Base-by-base conservation (phyloP, 1,284 basidiomycete species). In the Earliella scabrosa region DNA sequence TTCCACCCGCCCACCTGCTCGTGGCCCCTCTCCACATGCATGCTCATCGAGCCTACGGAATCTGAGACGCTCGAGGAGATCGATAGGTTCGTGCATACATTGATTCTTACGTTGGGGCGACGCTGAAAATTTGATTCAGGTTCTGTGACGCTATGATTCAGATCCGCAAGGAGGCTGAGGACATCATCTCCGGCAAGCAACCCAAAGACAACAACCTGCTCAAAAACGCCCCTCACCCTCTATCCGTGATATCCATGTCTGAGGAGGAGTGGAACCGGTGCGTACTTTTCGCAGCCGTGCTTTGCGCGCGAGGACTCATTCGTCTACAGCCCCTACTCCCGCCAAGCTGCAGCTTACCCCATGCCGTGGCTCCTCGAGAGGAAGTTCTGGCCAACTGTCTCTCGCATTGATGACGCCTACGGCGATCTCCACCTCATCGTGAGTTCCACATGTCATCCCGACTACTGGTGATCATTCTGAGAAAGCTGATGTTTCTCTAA, bases 91-190 rank as follows among this genome's bases (percentile, higher is more conserved):
- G 75, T 59, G 35, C 5, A 34, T 3, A 16, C 5, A 13, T 16
- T 16, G 10, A 24, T 44, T n/a, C 18, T 23, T 40, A n/a, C n/a
- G n/a, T n/a, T n/a, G n/a, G n/a, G n/a, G n/a, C n/a, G n/a, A n/a
- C n/a, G n/a, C n/a, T n/a, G n/a, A n/a, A n/a, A n/a, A n/a, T n/a
- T n/a, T n/a, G n/a, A n/a, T n/a, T n/a, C 56, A 90, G 92, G 66
- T 97, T 98, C 79, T 94, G 95, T 73, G 93, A 98, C 64, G 96
- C 97, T 6, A 95, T 98, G 90, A 96, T 99, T 63, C 84, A 91
- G 62, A 99, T 99, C 66, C 90, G 95, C 50, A 79, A 87, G 63
- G 97, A 99, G 74, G 93, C 88, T 1, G 89, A 97, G 61, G 93
- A 97, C 59, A 84, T 99, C 65, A 84, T 91, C 44, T 78, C 82